A percentile compares a stretch with the other conserved stretches of the same genome.
These are phyloP conservation scores for Daedaleopsis nitida DNA, from an alignment of 768 basidiomycete genomes.

Conservation along the genomic window DNA sequence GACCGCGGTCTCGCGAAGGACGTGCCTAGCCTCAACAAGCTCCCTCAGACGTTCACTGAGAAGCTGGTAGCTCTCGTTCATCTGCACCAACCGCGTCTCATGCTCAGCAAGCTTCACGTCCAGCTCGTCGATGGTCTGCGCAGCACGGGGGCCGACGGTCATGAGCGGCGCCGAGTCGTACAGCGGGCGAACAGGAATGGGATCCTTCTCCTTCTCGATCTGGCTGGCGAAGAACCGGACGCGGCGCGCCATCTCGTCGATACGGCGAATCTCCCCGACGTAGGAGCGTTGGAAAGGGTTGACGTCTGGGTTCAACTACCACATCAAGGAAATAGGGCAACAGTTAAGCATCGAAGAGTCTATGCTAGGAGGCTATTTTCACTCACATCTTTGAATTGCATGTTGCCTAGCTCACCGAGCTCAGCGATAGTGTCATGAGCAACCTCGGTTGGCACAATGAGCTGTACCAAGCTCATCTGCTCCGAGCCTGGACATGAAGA, in stretches of 20 bases:
- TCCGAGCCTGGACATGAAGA: constrained; percentile 76
- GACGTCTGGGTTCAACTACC: constrained; percentile 87
- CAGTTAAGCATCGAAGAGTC: too few species aligned
- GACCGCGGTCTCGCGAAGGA: constrained; percentile 91
- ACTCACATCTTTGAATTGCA: constrained; percentile 96
- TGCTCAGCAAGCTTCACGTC: constrained; percentile 86
- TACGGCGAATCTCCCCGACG: constrained; percentile 90
- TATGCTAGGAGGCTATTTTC: too few species aligned
- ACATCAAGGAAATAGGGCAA: background rate
- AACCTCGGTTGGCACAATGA: constrained; percentile 96
- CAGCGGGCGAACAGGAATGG: constrained; percentile 80
- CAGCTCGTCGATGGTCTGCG: constrained; percentile 92
- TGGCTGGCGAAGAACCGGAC: constrained; percentile 88
- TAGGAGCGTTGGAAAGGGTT: constrained; percentile 99
- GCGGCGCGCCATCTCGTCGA: constrained; percentile 95
- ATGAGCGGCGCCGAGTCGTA: constrained; percentile 85
- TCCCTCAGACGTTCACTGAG: constrained; percentile 85
- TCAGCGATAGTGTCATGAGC: constrained; percentile 96
- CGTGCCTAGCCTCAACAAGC: constrained; percentile 91
- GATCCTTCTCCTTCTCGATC: constrained; percentile 84
- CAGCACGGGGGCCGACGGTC: constrained; percentile 88
- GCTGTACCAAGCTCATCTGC: constrained; percentile 96
- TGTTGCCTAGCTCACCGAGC: constrained; percentile 91
- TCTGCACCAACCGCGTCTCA: constrained; percentile 79
- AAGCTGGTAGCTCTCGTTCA: constrained; percentile 93